These are phyloP conservation scores for Pseudogymnoascus destructans DNA, from an alignment of 2,329 filamentous ascomycete species.

Conservation along the genomic window DNA sequence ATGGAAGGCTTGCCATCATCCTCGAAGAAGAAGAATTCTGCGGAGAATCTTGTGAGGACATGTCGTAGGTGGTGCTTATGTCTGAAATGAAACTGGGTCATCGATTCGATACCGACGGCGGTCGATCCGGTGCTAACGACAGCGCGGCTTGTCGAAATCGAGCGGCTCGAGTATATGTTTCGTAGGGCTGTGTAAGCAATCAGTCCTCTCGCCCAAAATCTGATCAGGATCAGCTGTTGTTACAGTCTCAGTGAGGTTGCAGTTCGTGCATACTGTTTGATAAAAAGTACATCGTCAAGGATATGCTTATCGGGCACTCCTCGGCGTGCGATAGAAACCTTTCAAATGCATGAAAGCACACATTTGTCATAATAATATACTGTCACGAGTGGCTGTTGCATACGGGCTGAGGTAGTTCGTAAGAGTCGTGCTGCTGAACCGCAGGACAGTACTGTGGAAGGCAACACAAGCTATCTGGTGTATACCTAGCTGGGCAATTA, in stretches of 20 bases:
- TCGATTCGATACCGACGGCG: background rate
- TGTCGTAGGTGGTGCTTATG: slow-evolving; percentile 11
- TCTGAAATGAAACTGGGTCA: background rate
- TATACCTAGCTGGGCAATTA: background rate
- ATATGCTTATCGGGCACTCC: slow-evolving; percentile 3
- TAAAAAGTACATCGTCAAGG: slow-evolving; percentile 3
- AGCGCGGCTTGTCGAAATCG: background rate
- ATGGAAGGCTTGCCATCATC: slow-evolving; percentile 15
- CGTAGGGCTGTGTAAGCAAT: background rate
- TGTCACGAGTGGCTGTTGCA: background rate
- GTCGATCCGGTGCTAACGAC: background rate
- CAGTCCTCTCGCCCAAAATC: background rate
- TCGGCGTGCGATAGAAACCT: background rate
- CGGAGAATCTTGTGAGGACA: slow-evolving; percentile 24
- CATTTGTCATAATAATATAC: background rate
- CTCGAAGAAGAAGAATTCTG: slow-evolving; percentile 15
- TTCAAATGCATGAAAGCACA: slow-evolving; percentile 1
- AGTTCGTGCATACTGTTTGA: background rate
- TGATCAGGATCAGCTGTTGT: background rate
- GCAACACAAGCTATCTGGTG: background rate
- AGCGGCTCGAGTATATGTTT: background rate
- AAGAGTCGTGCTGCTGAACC: background rate
- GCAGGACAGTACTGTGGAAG: background rate
- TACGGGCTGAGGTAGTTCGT: background rate
- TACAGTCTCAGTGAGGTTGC: background rate